Conservation (phyloP, 495 filamentous ascomycete genomes). For the Aspergillus mulundensis region DNA sequence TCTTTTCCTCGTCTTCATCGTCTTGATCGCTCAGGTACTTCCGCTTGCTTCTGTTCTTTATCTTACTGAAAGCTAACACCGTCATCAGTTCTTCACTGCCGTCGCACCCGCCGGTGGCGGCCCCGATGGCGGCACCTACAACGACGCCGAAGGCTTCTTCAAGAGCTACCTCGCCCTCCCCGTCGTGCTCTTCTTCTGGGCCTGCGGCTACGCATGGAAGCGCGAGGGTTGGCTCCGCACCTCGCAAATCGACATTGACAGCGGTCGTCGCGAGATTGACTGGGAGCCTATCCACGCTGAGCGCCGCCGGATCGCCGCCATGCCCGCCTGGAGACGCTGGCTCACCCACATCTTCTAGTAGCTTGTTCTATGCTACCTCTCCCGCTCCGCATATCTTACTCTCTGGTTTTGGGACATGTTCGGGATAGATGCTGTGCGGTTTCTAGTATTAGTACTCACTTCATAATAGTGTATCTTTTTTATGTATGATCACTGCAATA, state of each 20-base stretch:
- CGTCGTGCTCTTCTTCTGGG: constrained; percentile 43
- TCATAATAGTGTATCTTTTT: not conserved
- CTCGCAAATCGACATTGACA: constrained; percentile 59
- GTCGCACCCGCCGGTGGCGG: constrained; percentile 29
- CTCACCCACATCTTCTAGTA: constrained; percentile 42
- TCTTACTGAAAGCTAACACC: constrained; percentile 3
- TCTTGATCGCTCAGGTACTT: constrained; percentile 51
- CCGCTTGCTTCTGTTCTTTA: not conserved
- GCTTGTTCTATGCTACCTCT: constrained; percentile 3
- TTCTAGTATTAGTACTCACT: not conserved
- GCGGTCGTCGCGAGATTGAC: constrained; percentile 54
- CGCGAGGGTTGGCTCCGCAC: constrained; percentile 51
- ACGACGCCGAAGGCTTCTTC: constrained; percentile 56
- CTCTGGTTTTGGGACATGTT: not conserved
- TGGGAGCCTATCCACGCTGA: constrained; percentile 49
- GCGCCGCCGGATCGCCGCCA: constrained; percentile 29
- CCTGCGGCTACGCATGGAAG: constrained; percentile 57
- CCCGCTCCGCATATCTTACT: not conserved
- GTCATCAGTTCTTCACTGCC: constrained; percentile 41
- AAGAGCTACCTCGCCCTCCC: constrained; percentile 59
- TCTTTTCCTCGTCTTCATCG: constrained; percentile 53
- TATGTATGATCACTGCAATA: not conserved
- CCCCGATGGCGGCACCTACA: constrained; percentile 16
- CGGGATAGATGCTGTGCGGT: not conserved
- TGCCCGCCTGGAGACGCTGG: constrained; percentile 50